A percentile compares a stretch with the other conserved stretches of the same genome.
Conservation (phyloP, 2,329 filamentous ascomycete genomes). For the Fusarium tricinctum region DNA sequence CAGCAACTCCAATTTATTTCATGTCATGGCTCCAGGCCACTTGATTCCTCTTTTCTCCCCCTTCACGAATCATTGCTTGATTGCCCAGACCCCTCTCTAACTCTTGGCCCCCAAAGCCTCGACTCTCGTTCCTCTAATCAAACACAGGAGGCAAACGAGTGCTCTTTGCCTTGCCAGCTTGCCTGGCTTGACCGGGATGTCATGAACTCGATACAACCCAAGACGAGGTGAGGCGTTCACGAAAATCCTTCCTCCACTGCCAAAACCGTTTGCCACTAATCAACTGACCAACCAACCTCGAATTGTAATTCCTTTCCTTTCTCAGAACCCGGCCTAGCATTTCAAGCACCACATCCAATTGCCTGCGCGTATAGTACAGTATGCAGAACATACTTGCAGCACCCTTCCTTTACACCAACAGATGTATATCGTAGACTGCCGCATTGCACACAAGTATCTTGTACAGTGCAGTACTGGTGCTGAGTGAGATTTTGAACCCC, state of each 20-base stretch:
- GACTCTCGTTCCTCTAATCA: conserved; percentile 8
- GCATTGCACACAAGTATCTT: conserved; percentile 26
- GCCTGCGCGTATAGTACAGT: conserved; percentile 54
- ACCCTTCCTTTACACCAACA: conserved; percentile 36
- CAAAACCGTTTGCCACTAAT: conserved; percentile 39
- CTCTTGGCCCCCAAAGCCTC: conserved; percentile 21
- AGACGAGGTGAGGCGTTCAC: conserved; percentile 33
- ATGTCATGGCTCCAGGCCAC: conserved; percentile 4
- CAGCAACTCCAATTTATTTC: conserved; percentile 18
- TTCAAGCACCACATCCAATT: conserved; percentile 39
- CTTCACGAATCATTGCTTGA: conserved; percentile 31
- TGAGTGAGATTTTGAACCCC: conserved; percentile 38
- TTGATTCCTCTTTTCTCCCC: conserved; percentile 44
- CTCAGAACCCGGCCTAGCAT: conserved; percentile 17
- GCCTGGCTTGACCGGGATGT: conserved; percentile 27
- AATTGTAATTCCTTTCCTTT: neutral
- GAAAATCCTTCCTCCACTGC: conserved; percentile 36
- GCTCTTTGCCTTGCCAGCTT: conserved; percentile 17
- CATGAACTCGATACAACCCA: conserved; percentile 34
- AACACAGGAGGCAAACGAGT: conserved; percentile 8
- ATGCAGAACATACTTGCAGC: conserved; percentile 57
- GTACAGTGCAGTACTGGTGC: conserved; percentile 25
- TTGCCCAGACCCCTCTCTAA: conserved; percentile 26
- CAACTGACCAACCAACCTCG: conserved; percentile 3
- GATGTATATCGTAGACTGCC: conserved; percentile 34